phyloP scores from a whole-genome alignment of 2,329 filamentous ascomycete species.

The Fusarium denticulatum region DNA sequence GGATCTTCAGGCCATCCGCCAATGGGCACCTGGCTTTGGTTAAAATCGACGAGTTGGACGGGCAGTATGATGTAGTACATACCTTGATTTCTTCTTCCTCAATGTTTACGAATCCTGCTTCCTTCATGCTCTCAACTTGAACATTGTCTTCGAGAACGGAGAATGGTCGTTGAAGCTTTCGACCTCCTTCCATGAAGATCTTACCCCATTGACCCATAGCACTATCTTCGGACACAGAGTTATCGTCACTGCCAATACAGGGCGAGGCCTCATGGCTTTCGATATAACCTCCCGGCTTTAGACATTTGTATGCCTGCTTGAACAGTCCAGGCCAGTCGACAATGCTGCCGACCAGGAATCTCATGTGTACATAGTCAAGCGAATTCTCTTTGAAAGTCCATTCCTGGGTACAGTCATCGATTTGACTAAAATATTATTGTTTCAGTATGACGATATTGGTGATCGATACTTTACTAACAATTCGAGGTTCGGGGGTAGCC shows the following conservation, averaged over 20 bases:
- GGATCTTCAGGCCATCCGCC: constrained; percentile 4
- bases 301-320: background rate
- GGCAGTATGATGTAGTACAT: fast-evolving
- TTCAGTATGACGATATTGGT: no score
- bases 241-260: background rate
- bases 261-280: background rate
- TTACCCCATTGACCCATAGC: constrained; percentile 19
- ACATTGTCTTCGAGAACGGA: background rate
- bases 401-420: constrained; percentile 11
- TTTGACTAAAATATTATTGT: background rate
- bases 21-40: background rate
- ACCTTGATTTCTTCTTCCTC: background rate
- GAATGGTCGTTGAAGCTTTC: background rate
- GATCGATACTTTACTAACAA: background rate
- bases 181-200: constrained; percentile 7
- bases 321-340: background rate
- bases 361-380: constrained; percentile 15
- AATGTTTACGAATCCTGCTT: background rate
- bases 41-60: fast-evolving
- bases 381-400: constrained; percentile 1
- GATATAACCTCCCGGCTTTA: background rate
- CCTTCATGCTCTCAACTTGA: background rate
- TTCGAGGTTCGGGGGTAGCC: constrained; percentile 13
- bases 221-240: background rate
- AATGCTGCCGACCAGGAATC: constrained; percentile 9